Conservation (phyloP, 225 moss, liverwort and hornwort species). For the Neckera pumila region DNA sequence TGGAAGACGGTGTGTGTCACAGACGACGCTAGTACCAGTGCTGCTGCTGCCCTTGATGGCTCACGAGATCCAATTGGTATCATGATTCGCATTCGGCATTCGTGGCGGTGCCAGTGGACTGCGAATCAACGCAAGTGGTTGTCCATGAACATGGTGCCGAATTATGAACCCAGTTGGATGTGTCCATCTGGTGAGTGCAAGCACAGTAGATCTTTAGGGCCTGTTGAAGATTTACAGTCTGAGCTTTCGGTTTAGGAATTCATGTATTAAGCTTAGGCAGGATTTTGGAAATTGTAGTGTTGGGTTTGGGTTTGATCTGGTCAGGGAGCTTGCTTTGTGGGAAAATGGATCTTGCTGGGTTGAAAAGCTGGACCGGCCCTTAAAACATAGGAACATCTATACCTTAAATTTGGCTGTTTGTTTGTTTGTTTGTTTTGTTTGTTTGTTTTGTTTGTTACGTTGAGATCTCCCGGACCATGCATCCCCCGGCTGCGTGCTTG, state of each 20-base stretch:
- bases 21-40: not conserved
- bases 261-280: not conserved
- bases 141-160: not conserved
- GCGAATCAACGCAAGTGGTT: not conserved
- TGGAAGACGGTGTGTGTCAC: not conserved
- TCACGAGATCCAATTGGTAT: not conserved
- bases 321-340: too few species aligned
- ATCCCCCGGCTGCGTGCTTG: too few species aligned
- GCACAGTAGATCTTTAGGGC: not conserved
- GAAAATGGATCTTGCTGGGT: too few species aligned
- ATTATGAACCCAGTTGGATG: not conserved
- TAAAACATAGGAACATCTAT: too few species aligned
- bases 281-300: not conserved
- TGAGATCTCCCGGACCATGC: too few species aligned
- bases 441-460: too few species aligned
- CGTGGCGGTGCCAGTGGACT: not conserved
- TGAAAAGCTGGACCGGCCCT: too few species aligned
- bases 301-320: too few species aligned
- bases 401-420: too few species aligned
- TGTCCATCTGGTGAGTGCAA: not conserved
- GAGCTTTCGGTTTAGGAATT: not conserved
- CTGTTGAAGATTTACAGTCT: not conserved
- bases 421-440: too few species aligned
- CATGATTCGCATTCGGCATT: not conserved
- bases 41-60: too few species aligned